Conservation (phyloP, 2,329 filamentous ascomycete genomes). For the Trichophyton schoenleinii region DNA sequence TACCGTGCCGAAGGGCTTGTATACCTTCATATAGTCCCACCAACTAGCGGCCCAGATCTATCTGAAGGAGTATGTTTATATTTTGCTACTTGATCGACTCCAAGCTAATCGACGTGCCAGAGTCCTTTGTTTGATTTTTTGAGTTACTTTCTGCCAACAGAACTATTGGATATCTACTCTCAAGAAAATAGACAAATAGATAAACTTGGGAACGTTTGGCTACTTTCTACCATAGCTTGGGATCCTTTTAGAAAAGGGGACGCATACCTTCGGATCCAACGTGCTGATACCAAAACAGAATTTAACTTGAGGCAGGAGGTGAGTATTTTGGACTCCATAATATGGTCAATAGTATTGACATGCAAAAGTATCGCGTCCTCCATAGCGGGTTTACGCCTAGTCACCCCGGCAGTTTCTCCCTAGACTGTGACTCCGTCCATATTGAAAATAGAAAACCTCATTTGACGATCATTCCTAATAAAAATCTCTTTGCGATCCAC, state of each 20-base stretch:
- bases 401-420: not conserved
- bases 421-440: not conserved
- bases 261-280: slow-evolving; percentile 1
- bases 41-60: slow-evolving; percentile 5
- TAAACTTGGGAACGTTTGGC: slow-evolving; percentile 8
- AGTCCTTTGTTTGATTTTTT: slow-evolving; percentile 6
- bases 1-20: not conserved
- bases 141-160: slow-evolving; percentile 5
- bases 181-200: not conserved
- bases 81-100: not conserved
- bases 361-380: not conserved
- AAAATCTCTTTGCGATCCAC: slow-evolving; percentile 8
- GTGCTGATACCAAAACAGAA: not conserved
- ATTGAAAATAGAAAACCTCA: slow-evolving; percentile 9
- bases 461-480: slow-evolving; percentile 1
- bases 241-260: slow-evolving; percentile 1
- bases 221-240: slow-evolving; percentile 7
- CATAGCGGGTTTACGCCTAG: not conserved
- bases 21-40: slow-evolving; percentile 8
- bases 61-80: slow-evolving; percentile 8
- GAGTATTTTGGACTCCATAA: not conserved
- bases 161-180: slow-evolving; percentile 1
- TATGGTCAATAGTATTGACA: not conserved
- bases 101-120: slow-evolving; percentile 4
- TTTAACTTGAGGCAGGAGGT: slow-evolving; percentile 1